Conservation (phyloP, 495 filamentous ascomycete species). For the Astrothelium macrocarpum region DNA sequence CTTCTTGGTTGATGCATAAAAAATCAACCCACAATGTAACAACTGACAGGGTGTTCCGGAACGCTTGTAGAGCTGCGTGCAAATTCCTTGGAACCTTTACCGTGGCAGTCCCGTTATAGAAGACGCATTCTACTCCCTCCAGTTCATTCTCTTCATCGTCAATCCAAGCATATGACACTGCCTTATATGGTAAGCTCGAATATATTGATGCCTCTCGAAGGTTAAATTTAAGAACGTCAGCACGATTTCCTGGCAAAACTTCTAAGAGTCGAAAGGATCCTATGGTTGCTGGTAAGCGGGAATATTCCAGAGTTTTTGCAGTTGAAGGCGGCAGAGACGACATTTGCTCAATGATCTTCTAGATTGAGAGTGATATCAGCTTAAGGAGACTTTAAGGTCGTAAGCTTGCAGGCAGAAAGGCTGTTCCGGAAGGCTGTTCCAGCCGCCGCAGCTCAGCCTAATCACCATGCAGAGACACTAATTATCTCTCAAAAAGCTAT, state of each 20-base stretch:
- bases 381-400: too few relatives aligned
- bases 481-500: too few relatives aligned
- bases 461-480: too few relatives aligned
- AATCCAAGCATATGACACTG: background rate
- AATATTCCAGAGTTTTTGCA: background rate
- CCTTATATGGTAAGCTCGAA: background rate
- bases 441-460: too few relatives aligned
- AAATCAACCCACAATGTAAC: background rate
- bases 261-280: background rate
- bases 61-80: background rate
- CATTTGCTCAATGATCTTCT: background rate
- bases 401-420: too few relatives aligned
- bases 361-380: too few relatives aligned
- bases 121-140: background rate
- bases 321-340: background rate
- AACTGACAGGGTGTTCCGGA: background rate
- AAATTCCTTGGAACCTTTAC: background rate
- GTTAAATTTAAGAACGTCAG: background rate
- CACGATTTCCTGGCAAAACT: background rate
- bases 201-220: background rate
- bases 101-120: background rate
- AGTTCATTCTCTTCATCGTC: background rate
- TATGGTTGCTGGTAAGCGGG: background rate
- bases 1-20: slow-evolving; percentile 7
- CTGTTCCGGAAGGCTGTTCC: too few relatives aligned